Evolutionary conservation across 2,329 filamentous ascomycete species (phyloP), one percentile per base, ranked within the genome.

Genomic region (Beauveria caledonica): DNA sequence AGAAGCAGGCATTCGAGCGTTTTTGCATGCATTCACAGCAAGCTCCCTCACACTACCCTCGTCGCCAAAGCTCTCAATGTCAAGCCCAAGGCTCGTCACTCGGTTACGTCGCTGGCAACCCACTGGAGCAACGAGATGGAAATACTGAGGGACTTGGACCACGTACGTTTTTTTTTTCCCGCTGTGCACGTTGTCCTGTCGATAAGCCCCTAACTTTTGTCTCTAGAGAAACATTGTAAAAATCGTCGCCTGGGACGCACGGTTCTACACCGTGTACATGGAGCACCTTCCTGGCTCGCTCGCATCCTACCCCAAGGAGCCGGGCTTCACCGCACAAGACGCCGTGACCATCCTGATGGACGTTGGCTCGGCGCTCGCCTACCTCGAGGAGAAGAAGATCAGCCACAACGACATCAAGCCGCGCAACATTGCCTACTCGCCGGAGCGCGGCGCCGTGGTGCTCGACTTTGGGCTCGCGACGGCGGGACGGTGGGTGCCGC

Each of bases 401-500:
- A 21, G 46, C 17, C 63, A 66, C 61, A 64, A 66, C 23, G 63
- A 65, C 29, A 65, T 66, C 40, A 66, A 62, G 46, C 62, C 64
- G 5, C 23, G 19, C 29, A 65, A 64, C 27, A 60, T 66, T 49
- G 42, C 51, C 23, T 66, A 65, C 50, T 50, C 58, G n/a, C 51
- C 42, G 2, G 36, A 52, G 21, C 64, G 60, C 7, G 55, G 64
- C 10, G 50, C 61, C 7, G 62, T 64, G 23, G 55, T 64, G n/a
- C 58, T 63, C 36, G 61, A 64, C 23, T 63, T 64, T 36, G 59
- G 59, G 1, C 40, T 62, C 27, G 62, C 61, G 19, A 55, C 46
- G 33, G 2, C 5, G n/a, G 67, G 65, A 42, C 72, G 72, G 49
- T 68, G 72, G 7, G 69, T 72, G 11, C 74, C 72, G 3, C 17